Evolutionary conservation across 108 stramenopile species (phyloP), one percentile per base, ranked within the genome.

Genomic region (Licmophora abbreviata): DNA sequence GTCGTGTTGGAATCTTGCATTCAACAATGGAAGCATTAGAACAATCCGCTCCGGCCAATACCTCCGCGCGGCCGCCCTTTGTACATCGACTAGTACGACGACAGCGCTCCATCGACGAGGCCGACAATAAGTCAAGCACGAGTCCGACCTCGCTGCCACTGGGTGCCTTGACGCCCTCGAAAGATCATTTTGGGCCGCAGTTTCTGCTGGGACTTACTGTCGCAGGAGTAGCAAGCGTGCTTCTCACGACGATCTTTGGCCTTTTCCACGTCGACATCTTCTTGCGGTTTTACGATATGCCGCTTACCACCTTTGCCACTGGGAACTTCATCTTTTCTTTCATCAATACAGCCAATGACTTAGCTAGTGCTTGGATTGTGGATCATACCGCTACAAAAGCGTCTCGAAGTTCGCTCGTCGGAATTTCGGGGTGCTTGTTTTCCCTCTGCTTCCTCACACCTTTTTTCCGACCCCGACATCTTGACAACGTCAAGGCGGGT

Each of bases 191-290:
- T 20, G 38, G 20, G 20, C 2, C 38, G 15, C 38, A 25, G 4
- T 54, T 62, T 18, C 37, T 54, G 11, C 15, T 14, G 4, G 67
- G 58, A 22, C 44, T 68, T 34, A 69, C 61, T 7, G 44, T 74
- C 24, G 73, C 67, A 17, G 64, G 65, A n/a, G 40, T 74, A 14
- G 67, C 44, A 3, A 43, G 51, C 0, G 52, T 43, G 14, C 32
- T 68, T 10, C 56, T 74, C 11, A 27, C 54, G 11, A 69, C 67
- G 14, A 31, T 59, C 10, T 74, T 69, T 58, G 56, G 52, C 12
- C 33, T 74, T 15, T 65, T 74, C 43, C 51, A 74, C 33, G 63
- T 74, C n/a, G 73, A 74, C 28, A 54, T 69, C 7, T 74, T 74
- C 34, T 53, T 74, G 0, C 63, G 63, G 1, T 63, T 59, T 10